A percentile compares a stretch with the other conserved stretches of the same genome.
These are phyloP conservation scores for Helianthus tuberosus DNA, from an alignment of 129 eudicot genomes.

Conservation along the genomic window DNA sequence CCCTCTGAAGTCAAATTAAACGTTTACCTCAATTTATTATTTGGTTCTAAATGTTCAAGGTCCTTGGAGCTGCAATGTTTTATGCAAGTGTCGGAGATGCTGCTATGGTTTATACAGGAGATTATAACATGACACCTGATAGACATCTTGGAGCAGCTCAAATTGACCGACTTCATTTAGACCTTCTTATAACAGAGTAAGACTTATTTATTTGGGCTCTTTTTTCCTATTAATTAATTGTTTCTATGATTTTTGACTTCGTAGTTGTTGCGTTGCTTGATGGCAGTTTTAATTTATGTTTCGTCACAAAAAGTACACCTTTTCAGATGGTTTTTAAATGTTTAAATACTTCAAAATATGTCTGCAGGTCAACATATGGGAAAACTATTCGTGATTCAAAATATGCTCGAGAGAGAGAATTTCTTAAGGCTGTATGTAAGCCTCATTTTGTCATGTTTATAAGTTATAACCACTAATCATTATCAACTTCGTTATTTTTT, in stretches of 20 bases:
- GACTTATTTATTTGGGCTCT: slow-evolving; percentile 6
- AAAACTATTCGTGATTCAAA: slow-evolving; percentile 84
- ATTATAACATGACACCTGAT: slow-evolving; percentile 95
- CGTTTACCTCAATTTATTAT: slow-evolving; percentile 4
- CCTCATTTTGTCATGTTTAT: slow-evolving; percentile 4
- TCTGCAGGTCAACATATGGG: slow-evolving; percentile 91
- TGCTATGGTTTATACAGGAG: slow-evolving; percentile 88
- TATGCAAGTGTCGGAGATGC: slow-evolving; percentile 88
- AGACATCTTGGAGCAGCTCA: slow-evolving; percentile 97
- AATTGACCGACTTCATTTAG: slow-evolving; percentile 80
- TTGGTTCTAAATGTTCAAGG: slow-evolving; percentile 41
- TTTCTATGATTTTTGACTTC: neutral
- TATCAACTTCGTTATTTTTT: neutral
- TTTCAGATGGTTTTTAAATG: neutral
- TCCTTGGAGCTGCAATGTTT: slow-evolving; percentile 97
- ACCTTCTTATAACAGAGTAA: slow-evolving; percentile 90
- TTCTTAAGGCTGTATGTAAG: slow-evolving; percentile 81
- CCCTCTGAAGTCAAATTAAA: neutral
- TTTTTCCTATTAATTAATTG: neutral
- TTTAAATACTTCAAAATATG: neutral
- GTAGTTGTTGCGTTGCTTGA: neutral
- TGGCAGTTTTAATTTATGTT: neutral
- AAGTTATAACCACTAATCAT: slow-evolving; percentile 11
- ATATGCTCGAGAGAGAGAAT: slow-evolving; percentile 89
- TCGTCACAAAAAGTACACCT: neutral